phyloP scores from a whole-genome alignment of 208 protist genomes.

The Polymyxa betae region DNA sequence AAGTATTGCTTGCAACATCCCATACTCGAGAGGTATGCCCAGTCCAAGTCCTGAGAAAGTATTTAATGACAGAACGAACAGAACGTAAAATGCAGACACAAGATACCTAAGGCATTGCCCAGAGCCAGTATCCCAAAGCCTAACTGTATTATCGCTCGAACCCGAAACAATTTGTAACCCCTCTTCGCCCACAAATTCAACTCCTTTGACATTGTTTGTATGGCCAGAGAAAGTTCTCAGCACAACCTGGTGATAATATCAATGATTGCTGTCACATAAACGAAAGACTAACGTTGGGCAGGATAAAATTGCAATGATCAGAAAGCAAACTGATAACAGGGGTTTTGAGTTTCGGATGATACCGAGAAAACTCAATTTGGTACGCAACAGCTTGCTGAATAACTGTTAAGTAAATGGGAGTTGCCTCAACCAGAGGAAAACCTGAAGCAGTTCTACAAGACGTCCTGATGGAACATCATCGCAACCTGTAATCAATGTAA shows the following conservation, averaged over 20 bases:
- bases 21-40: slow-evolving; percentile 72
- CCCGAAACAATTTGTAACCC: slow-evolving; percentile 66
- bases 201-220: slow-evolving; percentile 73
- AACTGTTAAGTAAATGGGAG: no score
- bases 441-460: slow-evolving; percentile 30
- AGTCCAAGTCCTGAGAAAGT: slow-evolving; percentile 40
- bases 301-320: slow-evolving; percentile 45
- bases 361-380: slow-evolving; percentile 75
- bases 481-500: slow-evolving; percentile 1
- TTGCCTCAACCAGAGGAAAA: no score
- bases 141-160: slow-evolving; percentile 68
- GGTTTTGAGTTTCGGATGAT: slow-evolving; percentile 70
- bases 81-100: background rate
- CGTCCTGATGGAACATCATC: slow-evolving; percentile 15
- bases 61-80: background rate
- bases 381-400: slow-evolving; percentile 75
- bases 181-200: slow-evolving; percentile 72
- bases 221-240: slow-evolving; percentile 67
- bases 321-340: background rate
- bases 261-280: background rate
- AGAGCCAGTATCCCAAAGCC: slow-evolving; percentile 66
- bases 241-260: slow-evolving; percentile 60
- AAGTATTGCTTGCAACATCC: slow-evolving; percentile 66
- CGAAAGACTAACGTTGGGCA: slow-evolving; percentile 10
- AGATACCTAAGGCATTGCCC: slow-evolving; percentile 51